Base-by-base conservation (phyloP, 1,284 basidiomycete species). In the Cronartium quercuum region DNA sequence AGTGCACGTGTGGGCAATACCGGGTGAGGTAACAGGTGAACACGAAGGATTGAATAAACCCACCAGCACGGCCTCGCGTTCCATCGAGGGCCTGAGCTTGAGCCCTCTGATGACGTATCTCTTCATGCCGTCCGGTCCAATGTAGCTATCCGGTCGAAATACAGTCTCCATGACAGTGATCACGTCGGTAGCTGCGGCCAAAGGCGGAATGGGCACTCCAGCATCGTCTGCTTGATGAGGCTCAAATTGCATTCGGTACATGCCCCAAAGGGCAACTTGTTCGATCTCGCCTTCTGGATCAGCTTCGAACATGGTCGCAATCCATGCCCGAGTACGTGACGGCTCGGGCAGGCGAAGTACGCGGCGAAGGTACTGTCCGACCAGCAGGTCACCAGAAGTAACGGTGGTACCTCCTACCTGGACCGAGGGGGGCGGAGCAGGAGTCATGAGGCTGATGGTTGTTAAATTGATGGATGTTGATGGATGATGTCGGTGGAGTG, bases 161-260 rank as follows among this genome's bases (percentile, higher is more conserved):
- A 75, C 71, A 55, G 63, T 75, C 41, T 75, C 71, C 71, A 75
- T 75, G 64, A 75, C 71, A 41, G 71, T 75, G 64, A 75, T 75
- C 9, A 75, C 71, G n/a, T 75, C 71, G 40, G 71, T 75, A 61
- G 71, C 71, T n/a, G 55, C 71, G 9, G 71, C 71, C 57, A 75
- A 62, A 29, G 64, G 63, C 10, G 71, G 71, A 34, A 75, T 66
- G 40, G 70, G 70, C 35, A 51, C 62, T 37, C 55, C 63, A 41
- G 64, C 51, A 55, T 75, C 71, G 18, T 60, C 55, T 18, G 41
- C 51, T 18, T 75, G 71, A 62, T 75, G 71, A 42, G 71, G 71
- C 38, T 75, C 71, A 55, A 75, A 75, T 41, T 75, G 71, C 64
- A 75, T 75, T 24, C 71, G 71, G 66, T 75, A 75, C 71, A 75